Conservation (phyloP, 148 eudicot species). For the Silene uniflora region DNA sequence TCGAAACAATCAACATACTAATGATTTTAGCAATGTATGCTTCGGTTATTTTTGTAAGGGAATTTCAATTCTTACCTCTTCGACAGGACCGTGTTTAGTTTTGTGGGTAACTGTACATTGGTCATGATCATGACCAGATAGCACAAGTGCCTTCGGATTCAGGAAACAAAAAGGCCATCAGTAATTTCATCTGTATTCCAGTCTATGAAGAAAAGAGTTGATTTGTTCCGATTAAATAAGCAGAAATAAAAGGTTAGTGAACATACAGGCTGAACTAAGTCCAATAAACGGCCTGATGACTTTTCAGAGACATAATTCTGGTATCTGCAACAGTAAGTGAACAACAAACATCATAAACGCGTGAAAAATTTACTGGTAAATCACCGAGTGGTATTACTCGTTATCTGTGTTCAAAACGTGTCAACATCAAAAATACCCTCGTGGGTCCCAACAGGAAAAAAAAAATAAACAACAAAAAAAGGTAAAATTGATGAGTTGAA, state of each 20-base stretch:
- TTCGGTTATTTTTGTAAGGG: conserved; percentile 10
- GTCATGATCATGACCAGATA: conserved; percentile 97
- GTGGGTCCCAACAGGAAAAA: neutral
- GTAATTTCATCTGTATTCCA: neutral
- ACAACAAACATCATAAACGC: neutral
- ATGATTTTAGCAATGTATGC: neutral
- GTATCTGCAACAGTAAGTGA: conserved; percentile 50
- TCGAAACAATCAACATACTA: neutral
- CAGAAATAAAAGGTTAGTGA: conserved; percentile 18
- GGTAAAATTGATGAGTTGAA: neutral
- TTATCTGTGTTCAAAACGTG: too few species aligned
- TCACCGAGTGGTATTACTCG: too few species aligned
- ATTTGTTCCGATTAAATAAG: neutral
- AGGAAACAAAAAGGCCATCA: neutral
- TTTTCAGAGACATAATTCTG: conserved; percentile 77
- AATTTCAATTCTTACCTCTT: conserved; percentile 51
- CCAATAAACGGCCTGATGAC: conserved; percentile 50
- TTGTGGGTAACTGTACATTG: conserved; percentile 76
- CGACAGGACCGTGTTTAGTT: conserved; percentile 49
- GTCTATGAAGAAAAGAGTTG: neutral
- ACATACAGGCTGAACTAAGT: conserved; percentile 71
- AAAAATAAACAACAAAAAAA: neutral
- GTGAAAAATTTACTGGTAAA: neutral
- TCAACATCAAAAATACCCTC: neutral
- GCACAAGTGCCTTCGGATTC: conserved; percentile 58